Percentiles rank a stretch among this genome's conserved stretches.
Conservation (phyloP, 2,329 filamentous ascomycete genomes). For the Fusarium sp. region DNA sequence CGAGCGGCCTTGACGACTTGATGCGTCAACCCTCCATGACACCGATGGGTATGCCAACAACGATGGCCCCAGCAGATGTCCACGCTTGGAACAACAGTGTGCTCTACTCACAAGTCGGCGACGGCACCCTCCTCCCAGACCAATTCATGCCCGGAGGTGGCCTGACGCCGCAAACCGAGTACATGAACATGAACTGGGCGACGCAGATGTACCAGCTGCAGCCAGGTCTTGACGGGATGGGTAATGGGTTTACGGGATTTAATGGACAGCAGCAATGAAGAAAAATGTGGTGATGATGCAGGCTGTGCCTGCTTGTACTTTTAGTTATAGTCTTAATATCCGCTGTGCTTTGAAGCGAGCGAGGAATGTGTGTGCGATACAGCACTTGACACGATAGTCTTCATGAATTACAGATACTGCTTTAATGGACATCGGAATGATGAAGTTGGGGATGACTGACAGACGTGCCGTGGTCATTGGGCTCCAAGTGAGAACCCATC, state of each 20-base stretch:
- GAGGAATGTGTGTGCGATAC: neutral
- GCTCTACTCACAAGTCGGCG: conserved; percentile 36
- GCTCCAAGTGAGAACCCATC: neutral
- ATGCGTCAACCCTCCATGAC: conserved; percentile 40
- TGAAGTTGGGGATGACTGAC: neutral
- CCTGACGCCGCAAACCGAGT: conserved; percentile 44
- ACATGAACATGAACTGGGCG: conserved; percentile 37
- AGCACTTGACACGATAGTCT: neutral
- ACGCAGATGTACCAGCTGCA: conserved; percentile 43
- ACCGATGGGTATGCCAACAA: conserved; percentile 14
- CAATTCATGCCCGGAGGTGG: conserved; percentile 39
- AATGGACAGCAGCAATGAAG: conserved; percentile 33
- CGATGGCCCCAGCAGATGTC: conserved; percentile 39
- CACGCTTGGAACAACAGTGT: conserved; percentile 48
- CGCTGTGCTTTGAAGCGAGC: conserved; percentile 1
- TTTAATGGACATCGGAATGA: neutral
- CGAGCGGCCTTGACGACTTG: conserved; percentile 34
- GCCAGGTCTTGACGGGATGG: conserved; percentile 36
- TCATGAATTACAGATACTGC: neutral
- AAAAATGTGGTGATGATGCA: neutral
- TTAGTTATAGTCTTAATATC: conserved; percentile 31
- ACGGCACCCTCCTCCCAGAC: conserved; percentile 35
- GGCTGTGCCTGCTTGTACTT: conserved; percentile 36
- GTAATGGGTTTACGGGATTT: conserved; percentile 42
- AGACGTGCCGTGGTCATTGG: neutral